Evolutionary conservation across 2,329 filamentous ascomycete genomes (phyloP).

Genomic region (Diaporthe capsici): DNA sequence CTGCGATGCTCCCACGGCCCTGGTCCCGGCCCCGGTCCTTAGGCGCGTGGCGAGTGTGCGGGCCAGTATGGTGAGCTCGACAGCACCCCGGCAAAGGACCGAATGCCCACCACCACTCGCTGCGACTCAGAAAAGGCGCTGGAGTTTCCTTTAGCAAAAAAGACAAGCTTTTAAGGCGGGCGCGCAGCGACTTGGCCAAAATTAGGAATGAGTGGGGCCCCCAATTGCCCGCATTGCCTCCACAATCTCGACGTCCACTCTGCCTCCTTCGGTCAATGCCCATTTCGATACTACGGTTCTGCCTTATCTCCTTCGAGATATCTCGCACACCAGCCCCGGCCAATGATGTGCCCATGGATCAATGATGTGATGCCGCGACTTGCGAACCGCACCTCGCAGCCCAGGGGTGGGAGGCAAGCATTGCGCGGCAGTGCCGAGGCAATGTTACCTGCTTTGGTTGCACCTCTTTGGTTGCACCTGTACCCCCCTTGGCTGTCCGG

Average conservation of each 20-base stretch:
- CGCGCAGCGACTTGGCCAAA: background rate
- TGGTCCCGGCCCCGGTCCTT: background rate
- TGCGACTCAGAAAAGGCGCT: background rate
- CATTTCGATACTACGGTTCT: background rate
- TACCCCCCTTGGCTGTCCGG: background rate
- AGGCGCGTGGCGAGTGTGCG: background rate
- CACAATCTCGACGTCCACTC: slow-evolving; percentile 22
- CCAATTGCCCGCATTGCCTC: slow-evolving; percentile 6
- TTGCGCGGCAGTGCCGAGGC: slow-evolving; percentile 25
- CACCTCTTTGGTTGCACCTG: background rate
- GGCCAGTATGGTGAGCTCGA: slow-evolving; percentile 18
- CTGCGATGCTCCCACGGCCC: background rate
- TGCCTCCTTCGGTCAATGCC: slow-evolving; percentile 11
- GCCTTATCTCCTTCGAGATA: slow-evolving; percentile 29
- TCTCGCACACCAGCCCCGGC: slow-evolving; percentile 7
- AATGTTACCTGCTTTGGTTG: background rate
- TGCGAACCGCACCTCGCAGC: background rate
- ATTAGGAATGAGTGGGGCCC: slow-evolving; percentile 13
- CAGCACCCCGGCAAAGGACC: background rate
- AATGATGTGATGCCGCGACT: slow-evolving; percentile 9
- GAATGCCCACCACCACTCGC: background rate
- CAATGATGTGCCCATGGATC: slow-evolving; percentile 28
- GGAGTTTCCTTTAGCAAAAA: background rate
- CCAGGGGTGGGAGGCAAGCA: slow-evolving; percentile 11
- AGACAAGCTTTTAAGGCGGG: slow-evolving; percentile 3